Conservation (phyloP, 129 eudicot genomes). For the Chrysanthemum seticuspe region DNA sequence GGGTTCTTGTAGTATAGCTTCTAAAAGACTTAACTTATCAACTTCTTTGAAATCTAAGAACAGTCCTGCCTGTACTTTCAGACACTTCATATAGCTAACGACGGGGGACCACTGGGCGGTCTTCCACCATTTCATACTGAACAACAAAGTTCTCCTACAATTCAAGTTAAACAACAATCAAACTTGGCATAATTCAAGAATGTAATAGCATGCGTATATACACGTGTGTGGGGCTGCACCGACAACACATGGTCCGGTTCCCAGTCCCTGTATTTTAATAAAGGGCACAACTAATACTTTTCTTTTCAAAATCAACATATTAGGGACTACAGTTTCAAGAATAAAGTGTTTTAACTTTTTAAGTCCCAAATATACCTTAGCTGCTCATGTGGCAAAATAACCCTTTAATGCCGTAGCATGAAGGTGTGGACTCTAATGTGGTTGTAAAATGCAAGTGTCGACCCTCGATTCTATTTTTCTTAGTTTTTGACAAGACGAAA, state of each 20-base stretch:
- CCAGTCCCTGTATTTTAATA: not conserved
- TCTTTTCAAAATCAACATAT: too few species aligned
- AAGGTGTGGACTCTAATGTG: too few species aligned
- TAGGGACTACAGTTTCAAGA: not conserved
- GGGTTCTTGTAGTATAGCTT: conserved; percentile 24
- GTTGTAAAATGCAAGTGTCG: not conserved
- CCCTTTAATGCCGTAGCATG: too few species aligned
- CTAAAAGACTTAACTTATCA: conserved; percentile 23
- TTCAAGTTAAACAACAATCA: conserved; percentile 17
- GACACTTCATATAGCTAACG: conserved; percentile 25
- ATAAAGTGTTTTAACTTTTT: not conserved
- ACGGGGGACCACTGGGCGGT: conserved; percentile 65
- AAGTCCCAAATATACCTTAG: not conserved
- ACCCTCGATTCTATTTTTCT: conserved; percentile 1
- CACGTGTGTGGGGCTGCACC: not conserved
- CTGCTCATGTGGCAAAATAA: not conserved
- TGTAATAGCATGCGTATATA: not conserved
- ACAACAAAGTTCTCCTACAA: conserved; percentile 81
- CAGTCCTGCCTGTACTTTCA: not conserved
- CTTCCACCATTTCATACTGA: conserved; percentile 82
- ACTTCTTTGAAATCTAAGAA: conserved; percentile 10
- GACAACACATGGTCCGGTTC: not conserved
- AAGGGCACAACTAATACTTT: too few species aligned
- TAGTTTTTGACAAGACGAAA: not conserved
- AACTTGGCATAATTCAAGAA: conserved; percentile 14